Percentiles rank a stretch among this genome's conserved stretches.
Evolutionary conservation across 495 filamentous ascomycete species (phyloP).

Genomic region (Neurospora sp.): DNA sequence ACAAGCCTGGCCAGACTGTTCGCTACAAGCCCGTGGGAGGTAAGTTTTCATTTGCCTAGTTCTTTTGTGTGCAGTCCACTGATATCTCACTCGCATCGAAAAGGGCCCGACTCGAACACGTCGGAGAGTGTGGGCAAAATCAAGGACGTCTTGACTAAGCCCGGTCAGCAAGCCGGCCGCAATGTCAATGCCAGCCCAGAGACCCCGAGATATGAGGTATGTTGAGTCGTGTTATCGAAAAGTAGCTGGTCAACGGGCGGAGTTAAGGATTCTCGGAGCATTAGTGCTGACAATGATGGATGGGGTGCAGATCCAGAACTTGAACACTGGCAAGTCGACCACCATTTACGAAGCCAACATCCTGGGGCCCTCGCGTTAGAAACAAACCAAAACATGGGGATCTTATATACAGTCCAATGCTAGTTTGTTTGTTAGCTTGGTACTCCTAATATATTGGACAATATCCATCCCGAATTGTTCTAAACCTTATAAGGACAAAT

Average conservation of each 20-base stretch:
- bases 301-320: constrained; percentile 26
- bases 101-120: constrained; percentile 30
- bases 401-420: too few relatives aligned
- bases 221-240: too few relatives aligned
- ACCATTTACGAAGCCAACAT: constrained; percentile 34
- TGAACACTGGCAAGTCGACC: constrained; percentile 32
- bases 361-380: constrained; percentile 10
- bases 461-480: too few relatives aligned
- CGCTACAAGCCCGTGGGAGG: constrained; percentile 35
- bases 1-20: constrained; percentile 22
- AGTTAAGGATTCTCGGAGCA: background rate
- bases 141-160: constrained; percentile 28
- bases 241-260: too few relatives aligned
- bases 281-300: background rate
- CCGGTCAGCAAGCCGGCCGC: constrained; percentile 29
- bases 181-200: constrained; percentile 29
- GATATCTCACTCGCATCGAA: background rate
- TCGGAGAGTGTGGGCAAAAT: constrained; percentile 30
- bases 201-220: constrained; percentile 32
- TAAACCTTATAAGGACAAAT: too few relatives aligned
- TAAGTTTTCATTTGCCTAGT: background rate
- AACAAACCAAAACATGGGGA: background rate
- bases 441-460: too few relatives aligned
- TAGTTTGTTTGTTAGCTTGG: too few relatives aligned
- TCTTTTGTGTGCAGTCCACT: background rate